These are phyloP conservation scores for Sarocladium brachiariae DNA, from an alignment of 2,329 filamentous ascomycete genomes.

Conservation along the genomic window DNA sequence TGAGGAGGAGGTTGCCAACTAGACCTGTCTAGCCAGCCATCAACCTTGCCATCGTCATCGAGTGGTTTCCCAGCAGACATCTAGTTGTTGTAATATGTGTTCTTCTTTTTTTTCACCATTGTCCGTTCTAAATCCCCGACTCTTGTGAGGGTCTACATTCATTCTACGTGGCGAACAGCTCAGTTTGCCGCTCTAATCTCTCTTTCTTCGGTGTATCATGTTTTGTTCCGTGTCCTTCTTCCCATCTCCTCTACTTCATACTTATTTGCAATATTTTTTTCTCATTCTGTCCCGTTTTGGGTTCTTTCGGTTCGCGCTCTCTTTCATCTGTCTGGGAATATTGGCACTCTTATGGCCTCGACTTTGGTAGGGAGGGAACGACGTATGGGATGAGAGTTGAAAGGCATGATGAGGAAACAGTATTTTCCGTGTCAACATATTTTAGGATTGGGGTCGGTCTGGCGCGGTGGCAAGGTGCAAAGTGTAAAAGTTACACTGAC, in stretches of 20 bases:
- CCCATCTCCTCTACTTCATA: background rate
- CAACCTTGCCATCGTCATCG: background rate
- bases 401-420: background rate
- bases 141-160: constrained; percentile 5
- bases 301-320: background rate
- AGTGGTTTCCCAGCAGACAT: constrained; percentile 4
- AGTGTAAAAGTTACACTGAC: background rate
- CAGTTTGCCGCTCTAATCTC: constrained; percentile 6
- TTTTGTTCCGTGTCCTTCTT: background rate
- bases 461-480: background rate
- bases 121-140: background rate
- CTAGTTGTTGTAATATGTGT: constrained; percentile 9
- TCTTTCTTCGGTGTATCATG: constrained; percentile 8
- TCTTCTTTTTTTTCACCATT: constrained; percentile 3
- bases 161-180: constrained; percentile 1
- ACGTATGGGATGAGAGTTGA: constrained; percentile 2
- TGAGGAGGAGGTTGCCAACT: constrained; percentile 59
- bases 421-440: constrained; percentile 3
- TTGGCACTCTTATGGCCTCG: background rate
- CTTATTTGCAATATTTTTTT: background rate
- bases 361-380: background rate
- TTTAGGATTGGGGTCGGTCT: background rate
- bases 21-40: constrained; percentile 10
- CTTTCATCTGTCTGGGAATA: background rate
- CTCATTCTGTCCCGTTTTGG: background rate